phyloP scores from a whole-genome alignment of 2,329 filamentous ascomycete genomes.

The Dactylellina haptotyla region DNA sequence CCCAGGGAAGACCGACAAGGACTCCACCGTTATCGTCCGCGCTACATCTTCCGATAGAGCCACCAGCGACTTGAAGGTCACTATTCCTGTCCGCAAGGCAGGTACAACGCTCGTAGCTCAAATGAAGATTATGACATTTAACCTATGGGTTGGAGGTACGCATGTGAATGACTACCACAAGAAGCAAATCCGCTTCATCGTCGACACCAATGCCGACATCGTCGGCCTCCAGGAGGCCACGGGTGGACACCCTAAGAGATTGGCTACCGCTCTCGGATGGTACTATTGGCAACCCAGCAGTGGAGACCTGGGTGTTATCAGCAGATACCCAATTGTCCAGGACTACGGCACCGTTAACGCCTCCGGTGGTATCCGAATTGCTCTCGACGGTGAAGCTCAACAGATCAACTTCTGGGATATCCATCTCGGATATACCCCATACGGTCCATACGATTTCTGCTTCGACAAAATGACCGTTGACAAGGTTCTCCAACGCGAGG shows the following conservation, averaged over 20 bases:
- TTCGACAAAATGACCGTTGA: constrained; percentile 60
- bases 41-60: constrained; percentile 58
- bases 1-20: constrained; percentile 56
- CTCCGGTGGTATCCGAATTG: constrained; percentile 59
- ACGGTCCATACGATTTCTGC: constrained; percentile 64
- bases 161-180: constrained; percentile 61
- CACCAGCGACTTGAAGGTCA: constrained; percentile 58
- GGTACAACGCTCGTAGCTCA: constrained; percentile 58
- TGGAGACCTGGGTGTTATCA: constrained; percentile 60
- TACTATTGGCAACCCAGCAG: constrained; percentile 59
- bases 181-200: constrained; percentile 62
- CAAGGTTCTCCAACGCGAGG: constrained; percentile 60
- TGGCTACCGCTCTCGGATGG: constrained; percentile 62
- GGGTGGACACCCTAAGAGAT: constrained; percentile 59
- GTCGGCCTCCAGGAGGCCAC: constrained; percentile 62
- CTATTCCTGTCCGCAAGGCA: constrained; percentile 59
- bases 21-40: constrained; percentile 55
- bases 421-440: constrained; percentile 62
- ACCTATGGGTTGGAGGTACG: constrained; percentile 62
- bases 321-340: constrained; percentile 62
- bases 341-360: constrained; percentile 57
- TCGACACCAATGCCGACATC: constrained; percentile 60
- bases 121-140: constrained; percentile 61
- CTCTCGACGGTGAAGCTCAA: constrained; percentile 60
- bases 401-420: constrained; percentile 61